Evolutionary conservation across 345 rosid genomes (phyloP), one percentile per base, ranked within the genome.

Genomic region (Salix dunnii): DNA sequence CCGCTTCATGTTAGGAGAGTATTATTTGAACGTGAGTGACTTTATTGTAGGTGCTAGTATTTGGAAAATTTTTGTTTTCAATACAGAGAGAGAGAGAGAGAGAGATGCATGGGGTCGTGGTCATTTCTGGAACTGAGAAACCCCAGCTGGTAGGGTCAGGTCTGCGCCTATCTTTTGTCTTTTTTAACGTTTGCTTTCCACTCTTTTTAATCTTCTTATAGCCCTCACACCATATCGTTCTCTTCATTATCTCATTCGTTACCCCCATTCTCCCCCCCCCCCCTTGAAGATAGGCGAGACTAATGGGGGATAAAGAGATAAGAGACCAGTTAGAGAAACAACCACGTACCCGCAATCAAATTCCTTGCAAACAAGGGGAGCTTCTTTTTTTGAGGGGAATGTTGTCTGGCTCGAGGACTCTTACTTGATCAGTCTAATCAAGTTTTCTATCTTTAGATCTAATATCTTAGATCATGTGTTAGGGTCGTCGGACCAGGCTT

Each of bases 401-500:
- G 97, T 92, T 92, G 97, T 92, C 97, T 87, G 97, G 94, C 91
- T 88, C 97, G 97, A 92, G 91, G 94, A 92, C 91, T 70, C 76
- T 35, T 61, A 65, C 62, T 77, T 68, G 76, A 82, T 86, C 82
- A 63, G 31, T 51, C 27, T 33, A 33, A 40, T 46, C 60, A 20
- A 28, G 27, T 58, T 13, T 30, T 49, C 21, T 27, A 28, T 67
- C 21, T 33, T 10, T 46, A 79, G 86, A 84, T 83, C 82, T 71
- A 77, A 70, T 49, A 27, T 78, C 8, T 55, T 73, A 16, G 74
- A 74, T 61, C 68, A 36, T 80, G 14, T 70, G 74, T 66, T 74
- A 81, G 97, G 20, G 92, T 87, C 88, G 87, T 92, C 96, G 97
- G 97, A 92, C 97, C 97, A 92, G 97, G 97, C 97, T 92, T 92